Evolutionary conservation across 2,329 filamentous ascomycete genomes (phyloP), one percentile per base, ranked within the genome.

Genomic region (Pezicula neosporulosa): DNA sequence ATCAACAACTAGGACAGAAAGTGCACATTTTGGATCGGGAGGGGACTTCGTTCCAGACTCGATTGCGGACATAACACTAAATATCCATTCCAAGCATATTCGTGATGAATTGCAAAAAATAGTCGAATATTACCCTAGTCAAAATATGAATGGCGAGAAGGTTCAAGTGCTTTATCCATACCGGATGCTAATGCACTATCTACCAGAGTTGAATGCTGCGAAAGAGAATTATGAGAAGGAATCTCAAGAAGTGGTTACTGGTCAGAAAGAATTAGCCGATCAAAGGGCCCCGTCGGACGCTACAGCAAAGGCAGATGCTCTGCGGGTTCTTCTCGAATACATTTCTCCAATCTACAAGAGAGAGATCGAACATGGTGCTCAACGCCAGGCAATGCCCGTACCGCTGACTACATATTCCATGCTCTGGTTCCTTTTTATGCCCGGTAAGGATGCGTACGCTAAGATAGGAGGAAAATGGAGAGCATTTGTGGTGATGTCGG

Each of bases 181-280:
- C 54, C 1, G 72, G 71, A 13, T 74, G 55, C 38, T 71, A 63
- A 37, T 68, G n/a, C 52, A 55, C 39, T 43, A 49, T 27, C 38
- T 44, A 24, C 18, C 47, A 24, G 44, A 46, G 33, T 16, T 52
- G 6, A 8, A 19, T 21, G 39, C 27, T 37, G 24, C 39, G 9
- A 24, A 49, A 41, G 35, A 12, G 16, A 44, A 13, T 5, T 44
- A 49, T 24, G 30, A 44, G 19, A 30, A 42, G 38, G 24, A 24
- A 24, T 24, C 24, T 24, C 24, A 24, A 24, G 24, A 24, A 24
- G 24, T 6, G 24, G 7, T 24, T 6, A 49, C 28, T 16, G 21
- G 6, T 12, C 19, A 30, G 37, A 43, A 12, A 15, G 18, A 18
- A 12, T 44, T 27, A 43, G 37, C 37, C 9, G 37, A 39, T 12